Conservation (phyloP, 495 filamentous ascomycete genomes). For the Penicillium longicatenatum region DNA sequence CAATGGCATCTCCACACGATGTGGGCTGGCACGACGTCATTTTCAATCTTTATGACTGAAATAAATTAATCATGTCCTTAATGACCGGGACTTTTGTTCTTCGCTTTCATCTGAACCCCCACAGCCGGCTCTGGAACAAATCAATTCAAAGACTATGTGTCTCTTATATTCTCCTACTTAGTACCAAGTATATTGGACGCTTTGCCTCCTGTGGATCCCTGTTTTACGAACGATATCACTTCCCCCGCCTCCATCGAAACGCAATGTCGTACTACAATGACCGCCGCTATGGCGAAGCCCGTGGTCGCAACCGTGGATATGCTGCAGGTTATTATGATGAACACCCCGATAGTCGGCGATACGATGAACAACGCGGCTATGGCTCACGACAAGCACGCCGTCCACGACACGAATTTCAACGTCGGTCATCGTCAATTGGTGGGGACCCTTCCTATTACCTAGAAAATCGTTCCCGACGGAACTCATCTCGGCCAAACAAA, state of each 20-base stretch:
- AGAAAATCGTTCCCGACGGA: slow-evolving; percentile 2
- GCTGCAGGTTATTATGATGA: slow-evolving; percentile 12
- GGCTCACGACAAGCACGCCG: slow-evolving; percentile 6
- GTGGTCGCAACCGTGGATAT: slow-evolving; percentile 7
- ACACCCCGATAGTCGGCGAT: background rate
- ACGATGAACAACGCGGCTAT: slow-evolving; percentile 5
- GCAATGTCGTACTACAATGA: background rate
- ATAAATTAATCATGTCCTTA: slow-evolving; percentile 7
- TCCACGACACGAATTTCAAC: slow-evolving; percentile 12
- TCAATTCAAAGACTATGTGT: background rate
- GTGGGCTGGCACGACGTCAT: slow-evolving; percentile 3
- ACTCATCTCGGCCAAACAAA: slow-evolving; percentile 3
- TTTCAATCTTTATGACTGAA: slow-evolving; percentile 5
- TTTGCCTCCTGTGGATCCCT: background rate
- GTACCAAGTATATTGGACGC: background rate
- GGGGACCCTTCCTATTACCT: slow-evolving; percentile 5
- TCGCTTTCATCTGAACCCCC: background rate
- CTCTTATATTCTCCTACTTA: background rate
- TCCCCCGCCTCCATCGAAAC: background rate
- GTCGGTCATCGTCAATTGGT: slow-evolving; percentile 10
- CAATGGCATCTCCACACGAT: background rate
- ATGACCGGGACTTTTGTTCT: background rate
- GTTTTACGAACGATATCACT: background rate
- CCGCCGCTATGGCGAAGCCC: background rate
- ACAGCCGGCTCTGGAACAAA: background rate